Percentiles rank a stretch among this genome's conserved stretches.
These are phyloP conservation scores for Sindora glabra DNA, from an alignment of 306 rosid species.

Conservation along the genomic window DNA sequence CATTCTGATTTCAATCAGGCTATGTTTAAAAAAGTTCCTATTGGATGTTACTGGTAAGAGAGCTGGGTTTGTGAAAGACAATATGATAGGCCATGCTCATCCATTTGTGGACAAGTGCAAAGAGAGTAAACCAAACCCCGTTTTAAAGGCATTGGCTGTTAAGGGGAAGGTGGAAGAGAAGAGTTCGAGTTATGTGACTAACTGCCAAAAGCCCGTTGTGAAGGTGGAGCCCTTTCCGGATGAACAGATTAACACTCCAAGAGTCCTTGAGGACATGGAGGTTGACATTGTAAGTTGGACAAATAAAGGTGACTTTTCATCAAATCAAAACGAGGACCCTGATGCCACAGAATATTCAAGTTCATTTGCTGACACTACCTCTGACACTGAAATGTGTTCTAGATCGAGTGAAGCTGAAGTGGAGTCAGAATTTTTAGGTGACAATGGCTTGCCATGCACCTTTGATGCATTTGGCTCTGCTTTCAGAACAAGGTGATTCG, in stretches of 20 bases:
- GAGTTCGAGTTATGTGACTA: slow-evolving; percentile 25
- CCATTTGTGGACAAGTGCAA: slow-evolving; percentile 17
- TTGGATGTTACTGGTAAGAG: background rate
- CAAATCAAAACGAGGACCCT: slow-evolving; percentile 52
- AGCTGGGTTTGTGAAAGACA: slow-evolving; percentile 14
- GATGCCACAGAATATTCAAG: slow-evolving; percentile 89
- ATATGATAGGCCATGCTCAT: slow-evolving; percentile 29
- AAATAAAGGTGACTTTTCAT: slow-evolving; percentile 33
- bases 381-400: slow-evolving; percentile 45
- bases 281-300: slow-evolving; percentile 54
- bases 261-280: slow-evolving; percentile 37
- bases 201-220: slow-evolving; percentile 17
- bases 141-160: slow-evolving; percentile 11
- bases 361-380: slow-evolving; percentile 60
- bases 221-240: slow-evolving; percentile 42
- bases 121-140: slow-evolving; percentile 21
- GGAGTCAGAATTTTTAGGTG: slow-evolving; percentile 56
- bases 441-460: slow-evolving; percentile 30
- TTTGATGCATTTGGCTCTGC: slow-evolving; percentile 35
- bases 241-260: slow-evolving; percentile 23
- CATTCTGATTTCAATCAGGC: slow-evolving; percentile 18
- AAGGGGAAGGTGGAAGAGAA: slow-evolving; percentile 23
- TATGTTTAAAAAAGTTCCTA: background rate
- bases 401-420: slow-evolving; percentile 72
- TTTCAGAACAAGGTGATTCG: slow-evolving; percentile 48